A percentile compares a stretch with the other conserved stretches of the same genome.
Evolutionary conservation across 2,329 filamentous ascomycete genomes (phyloP).

Genomic region (Fusarium piperis): DNA sequence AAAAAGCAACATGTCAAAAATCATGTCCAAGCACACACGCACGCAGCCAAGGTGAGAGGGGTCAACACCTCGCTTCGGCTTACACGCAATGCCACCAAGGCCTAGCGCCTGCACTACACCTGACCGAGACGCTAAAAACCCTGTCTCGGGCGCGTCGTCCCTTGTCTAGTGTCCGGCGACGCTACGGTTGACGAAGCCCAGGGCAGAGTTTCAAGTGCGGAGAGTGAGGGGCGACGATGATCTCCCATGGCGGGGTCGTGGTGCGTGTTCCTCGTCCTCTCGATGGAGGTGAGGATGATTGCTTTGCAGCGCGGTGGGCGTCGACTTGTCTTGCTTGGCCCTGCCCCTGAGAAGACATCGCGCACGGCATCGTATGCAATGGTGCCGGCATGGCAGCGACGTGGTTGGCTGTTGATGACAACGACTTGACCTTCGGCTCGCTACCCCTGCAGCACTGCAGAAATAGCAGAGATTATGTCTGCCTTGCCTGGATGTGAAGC

Average conservation of each 20-base stretch:
- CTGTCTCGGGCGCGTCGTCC: not conserved
- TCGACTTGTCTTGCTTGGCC: not conserved
- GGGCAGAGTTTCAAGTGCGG: not conserved
- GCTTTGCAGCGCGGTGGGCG: not conserved
- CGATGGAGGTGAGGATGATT: not conserved
- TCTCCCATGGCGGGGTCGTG: not conserved
- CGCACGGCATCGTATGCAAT: not conserved
- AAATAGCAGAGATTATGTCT: not conserved
- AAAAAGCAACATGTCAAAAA: not conserved
- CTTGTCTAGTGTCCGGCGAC: not conserved
- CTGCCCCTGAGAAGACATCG: not conserved
- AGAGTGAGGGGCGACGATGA: not conserved
- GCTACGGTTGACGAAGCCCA: not conserved
- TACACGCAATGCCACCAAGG: not conserved
- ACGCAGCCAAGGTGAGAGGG: not conserved
- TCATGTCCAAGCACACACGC: not conserved
- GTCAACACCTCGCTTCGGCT: not conserved
- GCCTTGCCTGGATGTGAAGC: not conserved
- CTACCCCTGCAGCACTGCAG: not conserved
- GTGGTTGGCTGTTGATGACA: not conserved
- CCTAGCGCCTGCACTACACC: not conserved
- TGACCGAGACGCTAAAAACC: not conserved
- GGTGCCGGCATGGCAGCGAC: not conserved
- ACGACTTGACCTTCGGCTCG: not conserved
- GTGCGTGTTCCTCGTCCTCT: not conserved